These are phyloP conservation scores for Scalesia atractyloides DNA, from an alignment of 129 eudicot genomes.

Conservation along the genomic window DNA sequence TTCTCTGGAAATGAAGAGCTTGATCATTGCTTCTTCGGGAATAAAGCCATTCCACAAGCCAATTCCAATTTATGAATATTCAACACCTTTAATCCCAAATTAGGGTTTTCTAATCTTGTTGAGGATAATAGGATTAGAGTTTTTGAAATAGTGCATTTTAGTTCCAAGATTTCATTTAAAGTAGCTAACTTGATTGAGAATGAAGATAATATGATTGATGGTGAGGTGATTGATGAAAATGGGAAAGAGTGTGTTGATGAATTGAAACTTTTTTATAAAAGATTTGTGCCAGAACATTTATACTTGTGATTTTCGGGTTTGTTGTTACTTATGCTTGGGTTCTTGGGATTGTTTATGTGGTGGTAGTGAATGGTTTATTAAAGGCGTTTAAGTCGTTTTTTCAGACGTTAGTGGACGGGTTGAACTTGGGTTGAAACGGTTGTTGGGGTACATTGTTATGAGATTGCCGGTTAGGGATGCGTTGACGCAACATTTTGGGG, in stretches of 20 bases:
- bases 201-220: neutral
- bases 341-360: slow-evolving; percentile 67
- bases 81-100: slow-evolving; percentile 32
- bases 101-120: slow-evolving; percentile 47
- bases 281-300: slow-evolving; percentile 65
- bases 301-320: slow-evolving; percentile 73
- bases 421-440: slow-evolving; percentile 65
- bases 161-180: slow-evolving; percentile 49
- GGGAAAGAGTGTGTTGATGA: slow-evolving; percentile 46
- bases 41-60: slow-evolving; percentile 7
- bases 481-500: slow-evolving; percentile 73
- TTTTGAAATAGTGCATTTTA: slow-evolving; percentile 38
- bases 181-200: slow-evolving; percentile 16
- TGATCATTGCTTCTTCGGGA: slow-evolving; percentile 61
- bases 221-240: slow-evolving; percentile 12
- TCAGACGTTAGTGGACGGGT: slow-evolving; percentile 70
- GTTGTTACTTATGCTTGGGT: slow-evolving; percentile 87
- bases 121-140: slow-evolving; percentile 60
- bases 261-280: slow-evolving; percentile 51
- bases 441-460: slow-evolving; percentile 81
- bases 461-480: slow-evolving; percentile 96
- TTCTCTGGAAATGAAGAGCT: slow-evolving; percentile 74
- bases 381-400: slow-evolving; percentile 57
- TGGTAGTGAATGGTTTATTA: slow-evolving; percentile 66
- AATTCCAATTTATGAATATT: slow-evolving; percentile 44